phyloP scores from a whole-genome alignment of 1,284 basidiomycete species.

The Rhodotorula mucilaginosa region DNA sequence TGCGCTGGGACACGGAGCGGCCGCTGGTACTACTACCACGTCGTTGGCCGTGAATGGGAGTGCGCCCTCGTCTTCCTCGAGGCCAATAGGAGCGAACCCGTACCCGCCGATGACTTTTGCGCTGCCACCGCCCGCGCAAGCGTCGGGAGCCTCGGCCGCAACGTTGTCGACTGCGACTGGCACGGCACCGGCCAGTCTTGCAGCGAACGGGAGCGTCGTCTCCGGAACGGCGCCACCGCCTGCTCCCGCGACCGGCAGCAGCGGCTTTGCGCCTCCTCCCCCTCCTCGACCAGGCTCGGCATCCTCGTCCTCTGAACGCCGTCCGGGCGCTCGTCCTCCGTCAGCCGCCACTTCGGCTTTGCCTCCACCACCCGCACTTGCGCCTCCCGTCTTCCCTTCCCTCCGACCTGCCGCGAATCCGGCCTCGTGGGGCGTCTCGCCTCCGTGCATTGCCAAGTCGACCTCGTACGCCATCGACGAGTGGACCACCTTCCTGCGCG shows the following conservation, averaged over 20 bases:
- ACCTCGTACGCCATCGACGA: constrained; percentile 13
- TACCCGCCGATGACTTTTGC: neutral
- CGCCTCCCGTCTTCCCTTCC: too few species aligned
- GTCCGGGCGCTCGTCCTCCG: too few species aligned
- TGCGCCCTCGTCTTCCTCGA: neutral
- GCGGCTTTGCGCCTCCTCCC: neutral
- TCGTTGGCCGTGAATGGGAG: neutral
- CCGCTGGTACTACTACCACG: neutral
- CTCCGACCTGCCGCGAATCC: neutral
- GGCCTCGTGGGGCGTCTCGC: neutral
- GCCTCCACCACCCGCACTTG: too few species aligned
- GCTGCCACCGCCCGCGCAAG: too few species aligned
- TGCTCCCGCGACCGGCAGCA: neutral
- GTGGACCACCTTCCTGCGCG: constrained; percentile 9
- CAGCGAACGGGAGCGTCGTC: too few species aligned
- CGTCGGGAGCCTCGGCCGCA: neutral
- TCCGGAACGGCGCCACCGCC: neutral
- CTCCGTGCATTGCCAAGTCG: neutral
- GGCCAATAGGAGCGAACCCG: neutral
- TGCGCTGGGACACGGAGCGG: constrained; percentile 4
- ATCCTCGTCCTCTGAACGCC: too few species aligned
- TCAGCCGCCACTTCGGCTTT: too few species aligned
- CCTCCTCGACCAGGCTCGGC: too few species aligned
- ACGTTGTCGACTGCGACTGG: too few species aligned
- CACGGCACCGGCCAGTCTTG: neutral